phyloP scores from a whole-genome alignment of 73 alveolate species.

The Paramecium tetraurelia region DNA sequence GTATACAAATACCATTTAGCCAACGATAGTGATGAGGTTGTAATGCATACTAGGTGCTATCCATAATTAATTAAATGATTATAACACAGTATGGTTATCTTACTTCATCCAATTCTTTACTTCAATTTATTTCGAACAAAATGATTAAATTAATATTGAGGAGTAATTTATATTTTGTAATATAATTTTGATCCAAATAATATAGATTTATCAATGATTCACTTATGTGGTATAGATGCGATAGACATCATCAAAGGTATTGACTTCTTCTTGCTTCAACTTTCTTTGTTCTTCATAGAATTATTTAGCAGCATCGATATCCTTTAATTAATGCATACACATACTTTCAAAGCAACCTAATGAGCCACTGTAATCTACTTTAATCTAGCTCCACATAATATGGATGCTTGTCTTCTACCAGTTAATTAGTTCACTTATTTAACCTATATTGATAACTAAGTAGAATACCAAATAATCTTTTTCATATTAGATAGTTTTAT shows the following conservation, averaged over 20 bases:
- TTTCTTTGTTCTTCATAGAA: constrained; percentile 29
- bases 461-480: background rate
- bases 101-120: background rate
- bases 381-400: background rate
- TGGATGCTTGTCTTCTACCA: background rate
- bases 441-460: background rate
- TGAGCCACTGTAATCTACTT: background rate
- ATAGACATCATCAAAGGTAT: constrained; percentile 46
- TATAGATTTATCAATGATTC: background rate
- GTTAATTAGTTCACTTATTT: background rate
- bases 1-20: background rate
- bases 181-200: background rate
- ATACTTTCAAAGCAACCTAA: background rate
- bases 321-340: background rate
- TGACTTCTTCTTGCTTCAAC: background rate
- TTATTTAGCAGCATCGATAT: constrained; percentile 41
- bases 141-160: background rate
- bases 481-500: constrained; percentile 11
- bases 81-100: background rate
- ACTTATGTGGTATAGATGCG: constrained; percentile 14
- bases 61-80: background rate
- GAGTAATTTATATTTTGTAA: background rate
- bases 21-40: background rate
- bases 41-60: background rate
- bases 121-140: background rate